These are phyloP conservation scores for Pichia sp. DNA, from an alignment of 1,139 yeast genomes.

Conservation along the genomic window DNA sequence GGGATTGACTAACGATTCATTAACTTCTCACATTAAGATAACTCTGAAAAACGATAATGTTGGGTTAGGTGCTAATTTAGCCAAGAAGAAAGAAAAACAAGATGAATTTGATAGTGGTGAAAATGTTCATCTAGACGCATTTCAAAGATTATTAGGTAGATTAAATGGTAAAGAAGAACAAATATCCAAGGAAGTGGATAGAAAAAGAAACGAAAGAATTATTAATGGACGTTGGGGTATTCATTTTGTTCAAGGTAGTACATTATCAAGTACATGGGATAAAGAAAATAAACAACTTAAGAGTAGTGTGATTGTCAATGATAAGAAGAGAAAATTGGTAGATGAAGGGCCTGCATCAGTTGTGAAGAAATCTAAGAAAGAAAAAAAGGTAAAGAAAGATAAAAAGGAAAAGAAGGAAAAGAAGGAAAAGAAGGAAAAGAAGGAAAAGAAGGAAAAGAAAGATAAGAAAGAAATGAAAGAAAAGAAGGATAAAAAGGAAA, in stretches of 20 bases:
- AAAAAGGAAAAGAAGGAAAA: constrained; percentile 32
- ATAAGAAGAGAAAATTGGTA: constrained; percentile 20
- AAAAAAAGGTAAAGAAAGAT: constrained; percentile 24
- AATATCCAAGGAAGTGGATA: constrained; percentile 53
- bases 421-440: constrained; percentile 28
- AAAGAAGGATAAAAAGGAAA: constrained; percentile 31
- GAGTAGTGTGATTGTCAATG: constrained; percentile 13
- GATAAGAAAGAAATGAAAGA: constrained; percentile 31
- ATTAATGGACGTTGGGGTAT: constrained; percentile 82
- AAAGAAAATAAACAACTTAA: constrained; percentile 42
- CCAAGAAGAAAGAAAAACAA: constrained; percentile 40
- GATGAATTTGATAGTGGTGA: constrained; percentile 72
- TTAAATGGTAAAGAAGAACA: constrained; percentile 70
- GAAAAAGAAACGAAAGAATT: constrained; percentile 59
- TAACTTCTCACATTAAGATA: constrained; percentile 78
- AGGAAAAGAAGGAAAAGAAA: constrained; percentile 25
- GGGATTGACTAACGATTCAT: constrained; percentile 61
- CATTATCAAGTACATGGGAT: constrained; percentile 80
- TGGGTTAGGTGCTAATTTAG: constrained; percentile 81
- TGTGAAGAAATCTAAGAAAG: constrained; percentile 22
- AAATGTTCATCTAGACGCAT: constrained; percentile 86
- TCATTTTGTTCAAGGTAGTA: constrained; percentile 79
- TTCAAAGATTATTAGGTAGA: constrained; percentile 84
- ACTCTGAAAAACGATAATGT: constrained; percentile 70
- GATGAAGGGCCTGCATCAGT: constrained; percentile 25